Evolutionary conservation across 2,329 filamentous ascomycete genomes (phyloP).

Genomic region (Drechmeria coniospora): DNA sequence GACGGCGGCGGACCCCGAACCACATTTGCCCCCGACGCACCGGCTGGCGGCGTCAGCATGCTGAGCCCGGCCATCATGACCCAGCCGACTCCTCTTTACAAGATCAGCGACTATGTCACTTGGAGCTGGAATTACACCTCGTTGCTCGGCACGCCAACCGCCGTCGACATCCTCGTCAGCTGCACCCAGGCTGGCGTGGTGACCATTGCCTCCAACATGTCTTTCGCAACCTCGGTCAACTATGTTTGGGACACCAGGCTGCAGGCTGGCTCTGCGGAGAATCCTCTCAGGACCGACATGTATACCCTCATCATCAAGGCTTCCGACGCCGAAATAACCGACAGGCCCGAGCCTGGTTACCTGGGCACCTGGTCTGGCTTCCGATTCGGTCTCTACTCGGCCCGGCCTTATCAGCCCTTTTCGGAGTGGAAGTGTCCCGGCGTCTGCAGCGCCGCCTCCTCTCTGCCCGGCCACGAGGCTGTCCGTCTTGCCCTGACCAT

Average conservation of each 20-base stretch:
- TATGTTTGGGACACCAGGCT: slow-evolving; percentile 44
- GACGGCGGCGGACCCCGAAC: slow-evolving; percentile 16
- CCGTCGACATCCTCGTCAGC: slow-evolving; percentile 43
- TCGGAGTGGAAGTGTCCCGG: slow-evolving; percentile 39
- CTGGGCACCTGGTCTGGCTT: slow-evolving; percentile 32
- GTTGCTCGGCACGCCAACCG: slow-evolving; percentile 40
- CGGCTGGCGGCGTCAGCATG: slow-evolving; percentile 37
- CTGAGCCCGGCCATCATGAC: slow-evolving; percentile 30
- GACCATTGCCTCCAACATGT: slow-evolving; percentile 50
- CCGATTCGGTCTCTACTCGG: slow-evolving; percentile 42
- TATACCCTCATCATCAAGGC: slow-evolving; percentile 51
- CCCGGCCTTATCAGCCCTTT: slow-evolving; percentile 34
- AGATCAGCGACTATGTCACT: slow-evolving; percentile 43
- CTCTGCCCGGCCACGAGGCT: slow-evolving; percentile 29
- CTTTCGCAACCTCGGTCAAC: slow-evolving; percentile 31
- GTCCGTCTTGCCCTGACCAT: slow-evolving; percentile 36
- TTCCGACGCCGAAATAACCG: slow-evolving; percentile 33
- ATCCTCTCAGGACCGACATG: slow-evolving; percentile 34
- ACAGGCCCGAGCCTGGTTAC: slow-evolving; percentile 39
- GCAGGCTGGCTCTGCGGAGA: slow-evolving; percentile 26
- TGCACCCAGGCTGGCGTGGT: slow-evolving; percentile 38
- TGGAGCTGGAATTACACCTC: slow-evolving; percentile 53
- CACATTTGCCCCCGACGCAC: slow-evolving; percentile 27
- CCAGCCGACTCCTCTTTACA: slow-evolving; percentile 35
- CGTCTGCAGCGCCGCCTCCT: slow-evolving; percentile 38